Conservation (phyloP, 176 grass and related monocot species). For the Ensete ventricosum region DNA sequence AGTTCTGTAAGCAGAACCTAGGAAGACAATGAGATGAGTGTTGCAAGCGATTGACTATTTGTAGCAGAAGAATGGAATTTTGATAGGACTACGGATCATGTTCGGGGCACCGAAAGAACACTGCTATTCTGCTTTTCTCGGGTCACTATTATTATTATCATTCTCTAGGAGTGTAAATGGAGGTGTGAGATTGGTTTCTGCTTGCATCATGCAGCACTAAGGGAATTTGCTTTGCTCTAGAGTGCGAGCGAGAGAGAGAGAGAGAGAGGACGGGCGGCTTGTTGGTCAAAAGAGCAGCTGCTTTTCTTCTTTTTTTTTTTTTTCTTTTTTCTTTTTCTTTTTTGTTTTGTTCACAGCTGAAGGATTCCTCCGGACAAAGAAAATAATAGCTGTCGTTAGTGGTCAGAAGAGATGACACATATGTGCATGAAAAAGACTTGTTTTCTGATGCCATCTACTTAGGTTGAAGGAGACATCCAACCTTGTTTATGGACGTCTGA, state of each 20-base stretch:
- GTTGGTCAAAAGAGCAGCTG: not conserved
- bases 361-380: conserved; percentile 4
- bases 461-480: too few species aligned
- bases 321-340: too few species aligned
- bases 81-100: not conserved
- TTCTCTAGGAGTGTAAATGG: not conserved
- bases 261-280: not conserved
- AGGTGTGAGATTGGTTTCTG: not conserved
- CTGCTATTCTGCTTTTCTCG: not conserved
- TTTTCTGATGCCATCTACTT: too few species aligned
- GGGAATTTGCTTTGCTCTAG: conserved; percentile 3
- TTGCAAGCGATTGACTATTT: not conserved
- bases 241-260: not conserved
- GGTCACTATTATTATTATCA: not conserved
- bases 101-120: not conserved
- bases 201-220: not conserved
- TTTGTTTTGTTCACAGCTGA: not conserved
- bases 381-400: conserved; percentile 1
- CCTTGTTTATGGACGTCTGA: too few species aligned
- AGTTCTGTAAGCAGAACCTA: not conserved
- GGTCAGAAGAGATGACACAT: too few species aligned
- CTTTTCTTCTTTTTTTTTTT: not conserved
- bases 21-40: not conserved
- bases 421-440: too few species aligned
- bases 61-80: not conserved